Percentiles rank a stretch among this genome's conserved stretches.
phyloP scores from a whole-genome alignment of 2,329 filamentous ascomycete genomes.

The Aspergillus clavatus region DNA sequence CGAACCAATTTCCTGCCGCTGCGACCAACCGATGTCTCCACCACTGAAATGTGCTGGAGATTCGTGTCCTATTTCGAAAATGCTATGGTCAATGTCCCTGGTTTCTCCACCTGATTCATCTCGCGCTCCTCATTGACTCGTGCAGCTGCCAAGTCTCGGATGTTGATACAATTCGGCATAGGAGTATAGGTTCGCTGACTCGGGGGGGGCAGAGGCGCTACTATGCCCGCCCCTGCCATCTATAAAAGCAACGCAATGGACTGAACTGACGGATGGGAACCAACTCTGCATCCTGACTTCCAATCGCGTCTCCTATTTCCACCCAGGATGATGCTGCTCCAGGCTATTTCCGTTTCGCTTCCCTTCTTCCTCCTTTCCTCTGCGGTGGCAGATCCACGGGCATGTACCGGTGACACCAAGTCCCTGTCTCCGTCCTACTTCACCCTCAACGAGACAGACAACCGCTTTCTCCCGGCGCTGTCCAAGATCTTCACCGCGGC shows the following conservation, averaged over 20 bases:
- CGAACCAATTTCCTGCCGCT: background rate
- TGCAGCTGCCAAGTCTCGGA: background rate
- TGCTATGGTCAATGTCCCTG: background rate
- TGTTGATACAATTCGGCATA: background rate
- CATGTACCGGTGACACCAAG: background rate
- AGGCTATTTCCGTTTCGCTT: background rate
- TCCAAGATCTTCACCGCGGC: constrained; percentile 10
- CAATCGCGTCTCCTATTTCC: background rate
- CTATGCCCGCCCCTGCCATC: too few species aligned
- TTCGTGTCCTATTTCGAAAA: background rate
- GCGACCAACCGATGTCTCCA: background rate
- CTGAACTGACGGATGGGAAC: too few species aligned
- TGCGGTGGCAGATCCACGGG: background rate
- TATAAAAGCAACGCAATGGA: too few species aligned
- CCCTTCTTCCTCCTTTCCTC: background rate
- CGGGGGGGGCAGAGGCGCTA: too few species aligned
- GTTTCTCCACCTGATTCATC: background rate
- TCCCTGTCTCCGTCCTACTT: constrained; percentile 3
- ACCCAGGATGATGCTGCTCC: background rate
- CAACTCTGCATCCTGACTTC: background rate
- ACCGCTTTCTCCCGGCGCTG: constrained; percentile 7
- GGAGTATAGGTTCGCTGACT: too few species aligned
- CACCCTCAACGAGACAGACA: constrained; percentile 14
- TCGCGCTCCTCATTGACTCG: background rate
- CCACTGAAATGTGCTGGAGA: background rate